phyloP scores from a whole-genome alignment of 2,329 filamentous ascomycete species.

The Colletotrichum orbiculare region DNA sequence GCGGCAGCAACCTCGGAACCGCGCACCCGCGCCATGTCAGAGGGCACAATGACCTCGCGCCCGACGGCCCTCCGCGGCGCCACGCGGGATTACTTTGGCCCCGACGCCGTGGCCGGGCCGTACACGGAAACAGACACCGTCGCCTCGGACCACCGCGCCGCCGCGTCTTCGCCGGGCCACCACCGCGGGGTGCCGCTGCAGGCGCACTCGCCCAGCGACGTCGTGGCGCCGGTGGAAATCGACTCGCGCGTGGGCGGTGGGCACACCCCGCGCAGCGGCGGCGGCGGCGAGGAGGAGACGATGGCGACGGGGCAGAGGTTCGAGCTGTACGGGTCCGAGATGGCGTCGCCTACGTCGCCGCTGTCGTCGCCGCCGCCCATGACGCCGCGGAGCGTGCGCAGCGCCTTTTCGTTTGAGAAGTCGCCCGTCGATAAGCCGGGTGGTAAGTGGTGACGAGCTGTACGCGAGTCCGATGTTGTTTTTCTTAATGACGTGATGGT shows the following conservation, averaged over 20 bases:
- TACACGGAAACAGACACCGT: slow-evolving; percentile 51
- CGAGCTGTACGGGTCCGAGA: slow-evolving; percentile 58
- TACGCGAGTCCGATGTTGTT: no score
- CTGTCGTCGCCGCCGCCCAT: slow-evolving; percentile 19
- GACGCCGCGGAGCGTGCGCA: slow-evolving; percentile 26
- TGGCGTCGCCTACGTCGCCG: slow-evolving; percentile 34
- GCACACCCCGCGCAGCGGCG: slow-evolving; percentile 15
- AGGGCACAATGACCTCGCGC: slow-evolving; percentile 43
- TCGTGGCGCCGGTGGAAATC: slow-evolving; percentile 65
- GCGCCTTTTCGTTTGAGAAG: slow-evolving; percentile 25
- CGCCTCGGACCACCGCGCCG: slow-evolving; percentile 37
- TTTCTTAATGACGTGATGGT: no score
- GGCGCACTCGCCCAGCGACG: slow-evolving; percentile 61
- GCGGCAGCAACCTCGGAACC: slow-evolving; percentile 27
- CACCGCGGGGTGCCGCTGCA: slow-evolving; percentile 54
- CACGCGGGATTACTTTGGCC: slow-evolving; percentile 57
- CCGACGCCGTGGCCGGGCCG: slow-evolving; percentile 57
- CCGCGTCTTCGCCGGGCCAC: slow-evolving; percentile 45
- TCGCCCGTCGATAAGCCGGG: slow-evolving; percentile 18
- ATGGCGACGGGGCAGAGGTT: slow-evolving; percentile 47
- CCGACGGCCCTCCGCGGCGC: slow-evolving; percentile 44
- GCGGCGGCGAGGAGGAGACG: slow-evolving; percentile 35
- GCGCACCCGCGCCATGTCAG: slow-evolving; percentile 44
- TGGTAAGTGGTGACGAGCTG: no score
- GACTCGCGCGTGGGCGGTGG: slow-evolving; percentile 47